These are phyloP conservation scores for Hypoxylon trugodes DNA, from an alignment of 495 filamentous ascomycete species.

Conservation along the genomic window DNA sequence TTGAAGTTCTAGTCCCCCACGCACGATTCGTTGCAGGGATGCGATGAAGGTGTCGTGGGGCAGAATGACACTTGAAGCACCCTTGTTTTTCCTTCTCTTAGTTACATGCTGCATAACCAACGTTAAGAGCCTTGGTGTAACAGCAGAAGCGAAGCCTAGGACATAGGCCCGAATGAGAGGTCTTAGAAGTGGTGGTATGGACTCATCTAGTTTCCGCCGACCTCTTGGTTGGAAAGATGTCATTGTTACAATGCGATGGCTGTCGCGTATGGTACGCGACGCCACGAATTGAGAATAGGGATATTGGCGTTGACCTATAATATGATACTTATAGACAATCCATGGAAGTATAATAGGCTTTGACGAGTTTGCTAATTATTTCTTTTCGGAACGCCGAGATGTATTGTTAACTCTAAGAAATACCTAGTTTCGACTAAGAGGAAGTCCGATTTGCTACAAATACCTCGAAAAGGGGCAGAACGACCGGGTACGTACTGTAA, in stretches of 20 bases:
- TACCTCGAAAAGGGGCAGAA: conserved; percentile 21
- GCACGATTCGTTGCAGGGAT: conserved; percentile 54
- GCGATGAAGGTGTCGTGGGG: conserved; percentile 49
- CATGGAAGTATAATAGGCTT: conserved; percentile 1
- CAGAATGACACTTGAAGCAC: conserved; percentile 47
- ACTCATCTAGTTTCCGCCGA: conserved; percentile 44
- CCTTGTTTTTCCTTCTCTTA: conserved; percentile 55
- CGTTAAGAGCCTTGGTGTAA: conserved; percentile 70
- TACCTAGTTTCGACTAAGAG: conserved; percentile 4
- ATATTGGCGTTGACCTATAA: conserved; percentile 6
- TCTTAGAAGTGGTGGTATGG: conserved; percentile 54
- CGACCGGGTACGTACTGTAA: conserved; percentile 3
- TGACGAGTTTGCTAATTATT: not conserved
- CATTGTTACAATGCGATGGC: conserved; percentile 30
- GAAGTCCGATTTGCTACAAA: conserved; percentile 12
- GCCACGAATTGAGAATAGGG: conserved; percentile 23
- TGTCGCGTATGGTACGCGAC: conserved; percentile 28
- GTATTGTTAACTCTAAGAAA: not conserved
- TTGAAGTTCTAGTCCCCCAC: conserved; percentile 58
- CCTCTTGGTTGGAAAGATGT: conserved; percentile 29
- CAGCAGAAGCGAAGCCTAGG: conserved; percentile 75
- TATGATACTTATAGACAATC: not conserved
- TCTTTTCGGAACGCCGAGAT: not conserved
- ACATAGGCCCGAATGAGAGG: conserved; percentile 79
- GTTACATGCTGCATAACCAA: conserved; percentile 58